A percentile compares a stretch with the other conserved stretches of the same genome.
phyloP scores from a whole-genome alignment of 257 asterid genomes.

The Voacanga thouarsii region DNA sequence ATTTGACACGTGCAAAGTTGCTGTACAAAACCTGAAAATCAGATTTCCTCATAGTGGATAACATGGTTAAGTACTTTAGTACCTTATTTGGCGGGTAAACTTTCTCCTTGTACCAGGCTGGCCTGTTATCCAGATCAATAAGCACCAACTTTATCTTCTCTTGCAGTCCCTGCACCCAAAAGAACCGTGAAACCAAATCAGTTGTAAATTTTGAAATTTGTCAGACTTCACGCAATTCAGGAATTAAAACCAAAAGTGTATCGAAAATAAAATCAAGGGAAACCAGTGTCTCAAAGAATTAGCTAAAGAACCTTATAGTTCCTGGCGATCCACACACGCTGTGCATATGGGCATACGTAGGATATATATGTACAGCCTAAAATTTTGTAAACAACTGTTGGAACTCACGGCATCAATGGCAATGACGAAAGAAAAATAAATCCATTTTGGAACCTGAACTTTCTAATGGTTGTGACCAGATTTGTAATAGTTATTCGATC shows the following conservation, averaged over 20 bases:
- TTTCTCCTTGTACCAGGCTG: constrained; percentile 89
- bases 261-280: background rate
- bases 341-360: constrained; percentile 81
- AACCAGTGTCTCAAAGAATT: background rate
- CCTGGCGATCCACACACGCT: constrained; percentile 78
- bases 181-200: background rate
- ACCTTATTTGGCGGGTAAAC: constrained; percentile 86
- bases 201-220: background rate
- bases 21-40: background rate
- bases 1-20: background rate
- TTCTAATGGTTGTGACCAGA: no score
- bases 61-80: background rate
- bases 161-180: constrained; percentile 61
- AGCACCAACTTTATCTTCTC: constrained; percentile 67
- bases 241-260: background rate
- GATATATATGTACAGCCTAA: constrained; percentile 81
- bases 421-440: background rate
- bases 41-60: background rate
- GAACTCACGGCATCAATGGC: background rate
- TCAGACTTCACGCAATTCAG: background rate
- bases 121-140: constrained; percentile 73
- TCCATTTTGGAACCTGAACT: background rate
- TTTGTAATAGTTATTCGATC: background rate
- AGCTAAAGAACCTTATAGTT: constrained; percentile 56
- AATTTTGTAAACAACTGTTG: constrained; percentile 15